Evolutionary conservation across 495 filamentous ascomycete species (phyloP).

Genomic region (Penicillium atrosanguineum): DNA sequence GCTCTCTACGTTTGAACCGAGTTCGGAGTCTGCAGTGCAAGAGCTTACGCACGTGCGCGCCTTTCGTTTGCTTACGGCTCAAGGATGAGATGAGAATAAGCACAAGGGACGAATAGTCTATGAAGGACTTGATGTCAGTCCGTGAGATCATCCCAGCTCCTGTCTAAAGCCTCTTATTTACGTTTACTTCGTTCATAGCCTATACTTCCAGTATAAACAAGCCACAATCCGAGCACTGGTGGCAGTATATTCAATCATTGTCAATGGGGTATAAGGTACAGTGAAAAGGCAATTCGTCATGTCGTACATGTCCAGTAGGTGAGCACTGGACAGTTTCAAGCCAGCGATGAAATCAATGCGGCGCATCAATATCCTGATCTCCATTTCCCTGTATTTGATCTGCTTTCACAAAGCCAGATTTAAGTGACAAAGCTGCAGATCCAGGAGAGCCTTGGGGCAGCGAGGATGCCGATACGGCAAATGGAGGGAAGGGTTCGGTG

Average conservation of each 20-base stretch:
- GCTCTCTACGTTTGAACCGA: too few relatives aligned
- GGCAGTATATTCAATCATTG: not conserved
- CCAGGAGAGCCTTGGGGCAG: constrained; percentile 3
- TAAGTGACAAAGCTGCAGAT: constrained; percentile 7
- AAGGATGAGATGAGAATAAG: too few relatives aligned
- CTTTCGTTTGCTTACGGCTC: too few relatives aligned
- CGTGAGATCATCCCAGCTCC: too few relatives aligned
- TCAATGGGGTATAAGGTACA: constrained; percentile 22
- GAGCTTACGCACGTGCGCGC: too few relatives aligned
- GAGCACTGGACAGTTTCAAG: not conserved
- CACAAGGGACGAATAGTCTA: too few relatives aligned
- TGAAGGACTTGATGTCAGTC: too few relatives aligned
- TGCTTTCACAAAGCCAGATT: constrained; percentile 7
- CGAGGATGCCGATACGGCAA: constrained; percentile 17
- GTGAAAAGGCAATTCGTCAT: constrained; percentile 27
- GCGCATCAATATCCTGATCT: not conserved
- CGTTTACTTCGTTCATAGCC: too few relatives aligned
- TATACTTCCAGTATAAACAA: not conserved
- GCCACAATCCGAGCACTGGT: not conserved
- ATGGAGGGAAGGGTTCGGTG: constrained; percentile 39
- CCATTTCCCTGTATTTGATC: not conserved
- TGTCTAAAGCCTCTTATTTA: too few relatives aligned
- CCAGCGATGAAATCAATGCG: not conserved
- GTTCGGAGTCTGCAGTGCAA: too few relatives aligned
- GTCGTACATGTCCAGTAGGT: constrained; percentile 25